Conservation (phyloP, 2,329 filamentous ascomycete genomes). For the Xylariaceae sp. region DNA sequence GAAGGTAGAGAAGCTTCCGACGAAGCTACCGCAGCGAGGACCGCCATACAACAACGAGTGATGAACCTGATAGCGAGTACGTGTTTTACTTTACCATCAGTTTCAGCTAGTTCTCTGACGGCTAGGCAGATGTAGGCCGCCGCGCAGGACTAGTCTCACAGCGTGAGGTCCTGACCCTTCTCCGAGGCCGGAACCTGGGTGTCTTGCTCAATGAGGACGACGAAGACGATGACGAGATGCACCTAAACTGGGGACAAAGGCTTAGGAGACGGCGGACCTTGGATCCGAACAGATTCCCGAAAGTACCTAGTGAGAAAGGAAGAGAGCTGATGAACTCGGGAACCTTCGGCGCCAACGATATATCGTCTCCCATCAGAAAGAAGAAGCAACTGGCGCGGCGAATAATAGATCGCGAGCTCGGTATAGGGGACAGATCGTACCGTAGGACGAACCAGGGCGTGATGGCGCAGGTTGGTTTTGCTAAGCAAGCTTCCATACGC, state of each 20-base stretch:
- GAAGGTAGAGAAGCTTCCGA: slow-evolving; percentile 30
- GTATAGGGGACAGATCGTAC: slow-evolving; percentile 65
- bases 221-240: slow-evolving; percentile 41
- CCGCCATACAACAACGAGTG: slow-evolving; percentile 28
- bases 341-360: slow-evolving; percentile 73
- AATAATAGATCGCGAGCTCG: slow-evolving; percentile 82
- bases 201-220: slow-evolving; percentile 44
- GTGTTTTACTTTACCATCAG: slow-evolving; percentile 12
- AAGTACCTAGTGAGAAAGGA: slow-evolving; percentile 81
- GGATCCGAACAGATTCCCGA: slow-evolving; percentile 73
- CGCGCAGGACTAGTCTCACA: slow-evolving; percentile 36
- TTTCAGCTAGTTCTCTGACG: slow-evolving; percentile 36
- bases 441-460: slow-evolving; percentile 66
- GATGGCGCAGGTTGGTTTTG: slow-evolving; percentile 66
- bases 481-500: neutral
- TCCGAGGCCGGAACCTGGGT: slow-evolving; percentile 48
- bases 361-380: slow-evolving; percentile 50
- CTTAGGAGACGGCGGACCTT: slow-evolving; percentile 49
- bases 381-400: slow-evolving; percentile 70
- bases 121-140: slow-evolving; percentile 30
- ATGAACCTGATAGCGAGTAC: slow-evolving; percentile 41
- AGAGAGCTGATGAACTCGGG: slow-evolving; percentile 81
- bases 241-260: slow-evolving; percentile 51
- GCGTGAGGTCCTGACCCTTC: slow-evolving; percentile 49
- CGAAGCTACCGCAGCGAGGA: slow-evolving; percentile 26